A percentile compares a stretch with the other conserved stretches of the same genome.
These are phyloP conservation scores for Paragyromitra xinjiangensis DNA, from an alignment of 495 filamentous ascomycete species.

Conservation along the genomic window DNA sequence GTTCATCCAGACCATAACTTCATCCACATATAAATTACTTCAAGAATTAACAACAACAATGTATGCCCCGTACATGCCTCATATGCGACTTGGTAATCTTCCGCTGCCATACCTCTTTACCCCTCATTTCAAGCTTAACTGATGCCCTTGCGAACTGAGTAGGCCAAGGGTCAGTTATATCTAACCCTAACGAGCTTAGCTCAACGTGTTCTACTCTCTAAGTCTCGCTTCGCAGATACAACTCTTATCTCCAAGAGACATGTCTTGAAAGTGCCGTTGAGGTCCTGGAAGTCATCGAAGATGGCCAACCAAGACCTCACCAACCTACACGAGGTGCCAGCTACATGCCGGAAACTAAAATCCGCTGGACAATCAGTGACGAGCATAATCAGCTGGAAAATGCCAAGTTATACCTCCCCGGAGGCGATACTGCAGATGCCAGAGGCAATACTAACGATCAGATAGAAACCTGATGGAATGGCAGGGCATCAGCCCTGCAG, in stretches of 20 bases:
- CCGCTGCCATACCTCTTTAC: not conserved
- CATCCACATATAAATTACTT: not conserved
- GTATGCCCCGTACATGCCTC: conserved; percentile 16
- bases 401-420: not conserved
- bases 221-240: not conserved
- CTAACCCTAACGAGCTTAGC: not conserved
- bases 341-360: not conserved
- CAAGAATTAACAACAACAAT: not conserved
- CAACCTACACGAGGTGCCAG: not conserved
- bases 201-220: not conserved
- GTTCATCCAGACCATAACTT: not conserved
- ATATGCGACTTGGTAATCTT: conserved; percentile 7
- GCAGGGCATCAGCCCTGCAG: conserved; percentile 6
- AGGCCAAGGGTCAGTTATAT: conserved; percentile 10
- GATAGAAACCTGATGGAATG: not conserved
- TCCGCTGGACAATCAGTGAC: not conserved
- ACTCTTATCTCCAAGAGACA: conserved; percentile 17
- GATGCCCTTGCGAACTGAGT: not conserved
- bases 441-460: not conserved
- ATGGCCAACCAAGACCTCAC: not conserved
- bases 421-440: not conserved
- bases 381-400: conserved; percentile 1
- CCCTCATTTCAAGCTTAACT: not conserved
- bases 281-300: not conserved
- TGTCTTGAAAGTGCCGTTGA: not conserved